Evolutionary conservation across 2,329 filamentous ascomycete species (phyloP).

Genomic region (Colletotrichum tanaceti): DNA sequence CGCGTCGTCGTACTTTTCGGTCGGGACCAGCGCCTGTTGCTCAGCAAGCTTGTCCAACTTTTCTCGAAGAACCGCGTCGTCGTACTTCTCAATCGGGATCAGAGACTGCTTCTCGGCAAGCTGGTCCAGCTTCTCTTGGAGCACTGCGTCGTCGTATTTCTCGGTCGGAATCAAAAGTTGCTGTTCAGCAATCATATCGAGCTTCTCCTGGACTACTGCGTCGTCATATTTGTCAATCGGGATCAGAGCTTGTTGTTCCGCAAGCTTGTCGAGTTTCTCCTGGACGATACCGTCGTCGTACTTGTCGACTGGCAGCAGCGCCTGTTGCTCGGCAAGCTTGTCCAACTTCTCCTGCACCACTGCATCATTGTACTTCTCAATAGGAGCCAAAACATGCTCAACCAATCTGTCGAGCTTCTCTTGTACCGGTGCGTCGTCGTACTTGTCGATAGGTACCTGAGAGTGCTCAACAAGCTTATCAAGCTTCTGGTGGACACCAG

Average conservation of each 20-base stretch:
- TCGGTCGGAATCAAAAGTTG: slow-evolving; percentile 53
- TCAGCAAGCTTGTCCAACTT: slow-evolving; percentile 32
- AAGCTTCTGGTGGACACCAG: slow-evolving; percentile 22
- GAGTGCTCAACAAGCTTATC: slow-evolving; percentile 32
- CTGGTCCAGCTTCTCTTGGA: slow-evolving; percentile 25
- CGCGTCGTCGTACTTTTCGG: slow-evolving; percentile 43
- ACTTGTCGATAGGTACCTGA: slow-evolving; percentile 36
- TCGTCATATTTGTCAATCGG: slow-evolving; percentile 30
- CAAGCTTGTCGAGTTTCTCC: slow-evolving; percentile 54
- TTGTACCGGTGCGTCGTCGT: slow-evolving; percentile 44
- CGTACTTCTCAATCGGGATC: slow-evolving; percentile 22
- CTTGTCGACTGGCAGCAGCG: slow-evolving; percentile 40
- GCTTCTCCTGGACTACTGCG: slow-evolving; percentile 14
- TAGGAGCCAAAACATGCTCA: slow-evolving; percentile 64
- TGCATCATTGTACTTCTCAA: slow-evolving; percentile 46
- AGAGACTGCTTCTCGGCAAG: slow-evolving; percentile 58
- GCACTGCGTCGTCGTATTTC: slow-evolving; percentile 22
- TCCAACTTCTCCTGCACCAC: slow-evolving; percentile 69
- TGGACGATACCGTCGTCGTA: slow-evolving; percentile 45
- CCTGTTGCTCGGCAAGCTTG: slow-evolving; percentile 55
- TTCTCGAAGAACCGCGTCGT: slow-evolving; percentile 14
- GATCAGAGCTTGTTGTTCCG: slow-evolving; percentile 66
- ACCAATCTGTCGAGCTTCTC: slow-evolving; percentile 59
- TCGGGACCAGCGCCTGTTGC: slow-evolving; percentile 25
- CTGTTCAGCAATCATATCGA: slow-evolving; percentile 50